These are phyloP conservation scores for Arthromyces matolae DNA, from an alignment of 768 basidiomycete species.

Conservation along the genomic window DNA sequence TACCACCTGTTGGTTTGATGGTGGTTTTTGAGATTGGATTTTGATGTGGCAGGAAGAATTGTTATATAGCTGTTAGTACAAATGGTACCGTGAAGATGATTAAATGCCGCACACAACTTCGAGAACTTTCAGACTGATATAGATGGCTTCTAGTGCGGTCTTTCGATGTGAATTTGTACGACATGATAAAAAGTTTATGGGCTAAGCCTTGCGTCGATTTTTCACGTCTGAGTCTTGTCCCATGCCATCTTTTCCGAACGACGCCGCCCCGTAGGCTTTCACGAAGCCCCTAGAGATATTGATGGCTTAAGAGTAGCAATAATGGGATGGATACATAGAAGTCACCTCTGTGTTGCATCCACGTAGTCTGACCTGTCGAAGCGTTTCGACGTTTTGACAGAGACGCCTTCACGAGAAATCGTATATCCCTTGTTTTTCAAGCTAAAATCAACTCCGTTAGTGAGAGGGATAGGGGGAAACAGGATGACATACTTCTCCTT, in stretches of 20 bases:
- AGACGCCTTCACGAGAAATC: slow-evolving; percentile 57
- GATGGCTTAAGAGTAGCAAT: neutral
- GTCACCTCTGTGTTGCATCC: slow-evolving; percentile 65
- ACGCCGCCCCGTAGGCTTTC: slow-evolving; percentile 46
- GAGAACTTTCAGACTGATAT: too few relatives aligned
- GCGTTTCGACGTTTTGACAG: slow-evolving; percentile 58
- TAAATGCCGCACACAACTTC: too few relatives aligned
- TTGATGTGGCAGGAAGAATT: too few relatives aligned
- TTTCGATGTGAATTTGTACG: too few relatives aligned
- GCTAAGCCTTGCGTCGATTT: too few relatives aligned
- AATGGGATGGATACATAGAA: neutral
- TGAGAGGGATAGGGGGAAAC: neutral
- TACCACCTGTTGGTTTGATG: too few relatives aligned
- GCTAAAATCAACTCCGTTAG: neutral
- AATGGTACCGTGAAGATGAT: too few relatives aligned
- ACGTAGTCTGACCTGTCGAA: slow-evolving; percentile 64
- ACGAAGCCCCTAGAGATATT: slow-evolving; percentile 50
- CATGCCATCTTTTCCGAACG: slow-evolving; percentile 30
- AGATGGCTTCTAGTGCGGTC: too few relatives aligned
- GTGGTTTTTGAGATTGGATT: too few relatives aligned
- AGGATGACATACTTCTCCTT: slow-evolving; percentile 47
- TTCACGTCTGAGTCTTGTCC: too few relatives aligned
- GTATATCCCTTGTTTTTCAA: slow-evolving; percentile 54
- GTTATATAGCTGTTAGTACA: too few relatives aligned
- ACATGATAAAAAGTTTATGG: too few relatives aligned